Evolutionary conservation across 495 filamentous ascomycete genomes (phyloP), one percentile per base, ranked within the genome.

Genomic region (Physcia stellaris): DNA sequence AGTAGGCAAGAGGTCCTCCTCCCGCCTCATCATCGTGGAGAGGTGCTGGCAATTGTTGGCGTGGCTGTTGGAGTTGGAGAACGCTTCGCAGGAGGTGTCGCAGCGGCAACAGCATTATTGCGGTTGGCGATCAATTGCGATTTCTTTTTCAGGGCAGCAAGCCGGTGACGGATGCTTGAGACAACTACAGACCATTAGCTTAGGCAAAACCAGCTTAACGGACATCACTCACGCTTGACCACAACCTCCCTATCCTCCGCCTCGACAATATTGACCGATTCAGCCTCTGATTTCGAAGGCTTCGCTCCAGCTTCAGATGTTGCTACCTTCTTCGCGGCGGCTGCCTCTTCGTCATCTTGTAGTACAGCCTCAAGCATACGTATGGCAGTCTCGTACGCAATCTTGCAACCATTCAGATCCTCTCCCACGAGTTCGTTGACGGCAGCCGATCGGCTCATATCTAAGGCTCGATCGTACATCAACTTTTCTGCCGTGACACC

Each of bases 401-500:
- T 75, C 52, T 96, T 88, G 42, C 88, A 94, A 15, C 85, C 88
- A 1, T 62, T 58, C 2, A 98, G 67, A 63, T 98, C 87, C 40
- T 92, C 83, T 35, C 83, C 80, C 6, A 88, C 83, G 37, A 96
- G 78, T 60, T 98, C 90, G 48, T 87, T 94, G 52, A 96, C 88
- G 3, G 90, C 90, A 4, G 90, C 86, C 2, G 83, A 72, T 26
- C 86, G 77, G 48, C 85, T 94, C 90, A 98, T 94, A 56, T 98
- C 90, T 17, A 94, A 59, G 3, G 90, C 90, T 11, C 90, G 83
- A 46, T 98, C 92, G 48, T 94, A 98, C 92, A 98, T 98, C 33
- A 98, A 60, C 58, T 84, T 93, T 60, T 95, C 90, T 0, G 90
- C 90, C 16, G 86, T 94, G 28, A 95, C 75, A 4, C 88, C 88